Evolutionary conservation across 2,329 filamentous ascomycete species (phyloP), one percentile per base, ranked within the genome.

Genomic region (Penicillium crustosum): DNA sequence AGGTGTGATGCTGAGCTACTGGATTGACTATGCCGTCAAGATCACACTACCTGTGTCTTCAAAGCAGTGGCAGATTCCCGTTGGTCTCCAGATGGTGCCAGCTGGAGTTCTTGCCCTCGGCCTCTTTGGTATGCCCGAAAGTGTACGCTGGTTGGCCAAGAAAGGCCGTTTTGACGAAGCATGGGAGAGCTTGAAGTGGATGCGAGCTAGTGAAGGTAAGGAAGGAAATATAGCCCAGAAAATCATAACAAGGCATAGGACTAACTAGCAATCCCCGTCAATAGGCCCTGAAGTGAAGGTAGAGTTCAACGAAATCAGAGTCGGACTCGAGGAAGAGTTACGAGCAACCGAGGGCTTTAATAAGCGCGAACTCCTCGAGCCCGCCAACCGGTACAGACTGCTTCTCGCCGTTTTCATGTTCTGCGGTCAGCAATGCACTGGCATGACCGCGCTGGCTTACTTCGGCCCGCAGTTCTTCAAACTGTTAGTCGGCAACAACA

Each of bases 381-480:
- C 79, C 0, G 74, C 74, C 12, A 82, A 82, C 61, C 73, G 80
- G 27, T 77, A 75, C 59, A 75, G 81, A 35, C 73, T 83, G 44
- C 67, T 78, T 39, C 67, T 82, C 25, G 76, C 78, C 7, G 71
- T 83, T 44, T 76, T 78, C 33, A 78, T 82, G 23, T 80, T 82
- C 53, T 79, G 80, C 35, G 75, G 76, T 69, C 67, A 72, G 39
- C 80, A 83, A 68, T 70, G 82, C 23, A 82, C 79, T 1, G 80
- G 81, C 47, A 82, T 80, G 59, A 82, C 79, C 0, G 78, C 78
- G 0, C 68, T 83, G 13, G 81, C 69, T 1, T 71, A 71, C 60
- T 83, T 79, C 63, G 79, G 79, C 1, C 81, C 81, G 0, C 80
- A 83, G 59, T 78, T 83, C 52, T 83, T 83, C 70, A 73, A 75